Conservation (phyloP, 2,329 filamentous ascomycete genomes). For the Acrocalymma vagum region DNA sequence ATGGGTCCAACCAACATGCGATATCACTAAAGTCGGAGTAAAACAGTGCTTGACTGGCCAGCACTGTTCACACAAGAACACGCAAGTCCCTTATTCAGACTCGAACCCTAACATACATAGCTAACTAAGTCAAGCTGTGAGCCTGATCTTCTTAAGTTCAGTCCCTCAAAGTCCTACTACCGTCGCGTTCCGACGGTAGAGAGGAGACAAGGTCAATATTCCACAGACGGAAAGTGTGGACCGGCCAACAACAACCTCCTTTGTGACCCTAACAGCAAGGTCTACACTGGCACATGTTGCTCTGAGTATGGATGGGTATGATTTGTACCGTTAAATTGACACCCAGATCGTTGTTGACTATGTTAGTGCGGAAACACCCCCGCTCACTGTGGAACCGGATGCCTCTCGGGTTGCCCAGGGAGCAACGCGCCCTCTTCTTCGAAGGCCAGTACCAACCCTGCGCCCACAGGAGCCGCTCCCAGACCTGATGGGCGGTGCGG, state of each 20-base stretch:
- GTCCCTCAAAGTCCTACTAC: conserved; percentile 37
- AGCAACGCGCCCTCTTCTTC: conserved; percentile 10
- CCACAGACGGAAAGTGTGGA: conserved; percentile 51
- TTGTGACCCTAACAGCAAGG: conserved; percentile 55
- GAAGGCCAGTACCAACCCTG: conserved; percentile 11
- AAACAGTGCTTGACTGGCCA: conserved; percentile 49
- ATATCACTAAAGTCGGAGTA: conserved; percentile 27
- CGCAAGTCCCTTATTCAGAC: conserved; percentile 33
- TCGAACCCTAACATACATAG: not conserved
- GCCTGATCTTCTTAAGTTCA: conserved; percentile 27
- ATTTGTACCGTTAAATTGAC: not conserved
- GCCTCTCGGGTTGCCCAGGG: conserved; percentile 42
- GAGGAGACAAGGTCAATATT: conserved; percentile 43
- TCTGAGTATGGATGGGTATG: conserved; percentile 49
- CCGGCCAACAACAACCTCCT: conserved; percentile 48
- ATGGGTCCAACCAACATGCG: conserved; percentile 56
- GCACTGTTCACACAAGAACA: conserved; percentile 44
- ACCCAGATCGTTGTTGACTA: conserved; percentile 13
- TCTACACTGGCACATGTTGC: conserved; percentile 57
- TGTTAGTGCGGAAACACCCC: conserved; percentile 52
- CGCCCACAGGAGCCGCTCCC: conserved; percentile 19
- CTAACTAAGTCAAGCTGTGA: conserved; percentile 22
- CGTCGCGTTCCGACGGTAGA: conserved; percentile 32
- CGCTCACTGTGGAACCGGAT: conserved; percentile 49
- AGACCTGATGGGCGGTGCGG: conserved; percentile 52